phyloP scores from a whole-genome alignment of 1,284 basidiomycete species.

The Sporisorium exsertum region DNA sequence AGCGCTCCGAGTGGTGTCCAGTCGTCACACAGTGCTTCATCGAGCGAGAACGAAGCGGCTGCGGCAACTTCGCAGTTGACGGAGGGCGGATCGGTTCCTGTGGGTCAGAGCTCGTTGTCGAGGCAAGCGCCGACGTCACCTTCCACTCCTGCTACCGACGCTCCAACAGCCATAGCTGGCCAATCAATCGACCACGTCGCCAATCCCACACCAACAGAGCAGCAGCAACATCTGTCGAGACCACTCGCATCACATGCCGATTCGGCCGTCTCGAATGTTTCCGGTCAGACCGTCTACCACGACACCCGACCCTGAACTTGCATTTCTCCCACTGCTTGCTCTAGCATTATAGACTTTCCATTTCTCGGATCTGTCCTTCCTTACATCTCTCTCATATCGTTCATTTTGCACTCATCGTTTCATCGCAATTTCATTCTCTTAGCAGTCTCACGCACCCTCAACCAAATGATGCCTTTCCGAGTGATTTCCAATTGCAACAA shows the following conservation, averaged over 20 bases:
- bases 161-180: neutral
- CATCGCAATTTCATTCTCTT: neutral
- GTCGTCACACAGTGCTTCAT: slow-evolving; percentile 22
- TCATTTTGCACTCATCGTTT: neutral
- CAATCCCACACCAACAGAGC: neutral
- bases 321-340: neutral
- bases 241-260: slow-evolving; percentile 22
- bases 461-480: neutral
- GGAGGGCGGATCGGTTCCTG: slow-evolving; percentile 1
- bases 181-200: slow-evolving; percentile 13
- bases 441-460: neutral
- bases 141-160: neutral
- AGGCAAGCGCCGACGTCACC: neutral
- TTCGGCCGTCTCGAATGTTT: slow-evolving; percentile 30
- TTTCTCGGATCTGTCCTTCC: slow-evolving; percentile 1
- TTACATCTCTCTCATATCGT: neutral
- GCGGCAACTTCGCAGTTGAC: neutral
- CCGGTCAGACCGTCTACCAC: slow-evolving; percentile 43
- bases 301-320: slow-evolving; percentile 11
- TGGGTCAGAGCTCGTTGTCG: slow-evolving; percentile 14
- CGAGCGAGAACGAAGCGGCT: slow-evolving; percentile 4
- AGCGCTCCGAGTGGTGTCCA: slow-evolving; percentile 8
- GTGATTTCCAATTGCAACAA: neutral
- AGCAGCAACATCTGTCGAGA: slow-evolving; percentile 8
- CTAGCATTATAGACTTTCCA: neutral